Evolutionary conservation across 2,329 filamentous ascomycete genomes (phyloP), one percentile per base, ranked within the genome.

Genomic region (Rhynchosporium graminicola): DNA sequence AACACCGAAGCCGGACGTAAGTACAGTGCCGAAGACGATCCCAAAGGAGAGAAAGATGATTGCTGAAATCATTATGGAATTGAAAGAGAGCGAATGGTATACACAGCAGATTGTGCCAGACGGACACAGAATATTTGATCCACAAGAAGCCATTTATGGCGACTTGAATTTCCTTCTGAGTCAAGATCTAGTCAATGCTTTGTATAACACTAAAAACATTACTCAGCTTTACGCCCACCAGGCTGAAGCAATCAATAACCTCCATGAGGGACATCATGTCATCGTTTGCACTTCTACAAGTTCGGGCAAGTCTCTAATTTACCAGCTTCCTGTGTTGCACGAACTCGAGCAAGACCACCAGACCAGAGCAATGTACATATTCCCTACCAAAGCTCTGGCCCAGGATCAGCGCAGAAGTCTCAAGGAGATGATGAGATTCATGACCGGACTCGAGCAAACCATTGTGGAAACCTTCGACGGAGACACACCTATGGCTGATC

Each of bases 221-320:
- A 91, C 88, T 0, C 83, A 89, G 63, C 84, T 99, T 43, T 99
- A 96, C 72, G 87, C 91, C 0, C 95, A 99, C 74, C 95, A 99
- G 76, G 87, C 93, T 0, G 91, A 96, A 76, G 95, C 95, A 0
- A 91, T 99, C 70, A 99, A 99, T 72, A 86, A 89, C 64, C 80
- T 99, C 1, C 83, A 94, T 61, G 84, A 89, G 3, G 94, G 92
- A 0, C 84, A 88, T 43, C 87, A 97, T 74, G 92, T 98, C 13
- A 94, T 99, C 57, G 89, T 99, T 1, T 88, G 93, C 1, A 99
- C 95, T 0, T 96, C 94, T 0, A 99, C 95, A 0, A 96, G 91
- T 73, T 99, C 95, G 0, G 95, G 95, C 10, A 99, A 99, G 76
- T 97, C 92, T 5, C 79, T 99, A n/a, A 97, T 99, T 65, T 99